Evolutionary conservation across 2,329 filamentous ascomycete species (phyloP), one percentile per base, ranked within the genome.

Genomic region (Hysterium pulicare): DNA sequence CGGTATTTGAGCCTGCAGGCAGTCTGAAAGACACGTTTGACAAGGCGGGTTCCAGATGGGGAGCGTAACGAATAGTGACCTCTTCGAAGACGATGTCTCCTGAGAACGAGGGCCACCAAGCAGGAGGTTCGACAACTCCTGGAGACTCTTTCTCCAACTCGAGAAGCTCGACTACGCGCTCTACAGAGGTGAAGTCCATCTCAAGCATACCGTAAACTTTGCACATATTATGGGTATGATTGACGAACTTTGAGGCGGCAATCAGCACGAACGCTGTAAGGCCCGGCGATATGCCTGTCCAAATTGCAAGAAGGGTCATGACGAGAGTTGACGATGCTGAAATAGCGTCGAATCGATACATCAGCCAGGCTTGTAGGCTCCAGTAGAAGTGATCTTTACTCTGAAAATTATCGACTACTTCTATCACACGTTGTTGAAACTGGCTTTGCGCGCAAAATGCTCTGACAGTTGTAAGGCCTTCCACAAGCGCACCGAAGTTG

Each of bases 331-430:
- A 87, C 3, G 79, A 61, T 0, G 85, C 86, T 0, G 88, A 88
- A 5, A 90, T 68, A 7, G 73, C 66, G 53, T 88, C 84, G 42
- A 93, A 91, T 10, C 90, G 82, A 57, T 86, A 89, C 61, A 83
- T 83, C 2, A 95, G 74, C 90, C 90, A 95, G 6, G 82, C 81
- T 51, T 94, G 88, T 33, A 94, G 75, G 45, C 83, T 87, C 71
- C 90, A 95, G 69, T 94, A 95, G 69, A 95, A 95, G 63, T 96
- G 90, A 57, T 96, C 90, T 78, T 95, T 93, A 61, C 89, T 89
- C 63, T 95, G 90, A 60, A 95, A 95, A 15, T 83, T 82, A 58
- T 95, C 90, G 0, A 90, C 89, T 0, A 90, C 89, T 2, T 77
- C 72, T 24, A 96, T 84, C 40, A 94, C 87, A 38, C 83, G 79